phyloP scores from a whole-genome alignment of 306 rosid species.

The Heteromeles arbutifolia region DNA sequence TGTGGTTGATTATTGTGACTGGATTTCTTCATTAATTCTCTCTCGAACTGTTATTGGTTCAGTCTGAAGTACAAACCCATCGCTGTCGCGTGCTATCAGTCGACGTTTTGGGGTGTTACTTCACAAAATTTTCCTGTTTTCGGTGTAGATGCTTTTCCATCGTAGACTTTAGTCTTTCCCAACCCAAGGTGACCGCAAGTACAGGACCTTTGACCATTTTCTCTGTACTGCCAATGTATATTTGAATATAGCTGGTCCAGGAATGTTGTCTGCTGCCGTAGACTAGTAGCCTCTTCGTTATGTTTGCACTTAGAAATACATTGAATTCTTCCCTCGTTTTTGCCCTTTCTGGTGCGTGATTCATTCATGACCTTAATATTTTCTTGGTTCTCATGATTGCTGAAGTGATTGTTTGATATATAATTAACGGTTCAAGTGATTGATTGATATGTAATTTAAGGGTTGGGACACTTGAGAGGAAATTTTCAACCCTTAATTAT shows the following conservation, averaged over 20 bases:
- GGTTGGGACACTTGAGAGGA: not conserved
- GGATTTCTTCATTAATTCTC: not conserved
- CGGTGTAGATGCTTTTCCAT: not conserved
- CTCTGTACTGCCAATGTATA: not conserved
- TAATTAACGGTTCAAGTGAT: not conserved
- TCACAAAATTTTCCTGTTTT: too few species aligned
- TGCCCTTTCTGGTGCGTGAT: not conserved
- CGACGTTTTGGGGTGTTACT: not conserved
- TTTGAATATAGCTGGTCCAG: not conserved
- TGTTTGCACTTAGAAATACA: not conserved
- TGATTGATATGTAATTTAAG: not conserved
- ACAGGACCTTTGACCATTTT: not conserved
- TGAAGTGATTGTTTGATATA: not conserved
- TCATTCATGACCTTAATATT: not conserved
- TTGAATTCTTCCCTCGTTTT: not conserved
- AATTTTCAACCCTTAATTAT: not conserved
- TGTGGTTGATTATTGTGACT: not conserved
- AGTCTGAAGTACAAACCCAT: too few species aligned
- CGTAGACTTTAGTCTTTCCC: not conserved
- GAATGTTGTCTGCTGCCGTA: not conserved
- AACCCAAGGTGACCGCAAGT: not conserved
- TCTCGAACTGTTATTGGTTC: not conserved
- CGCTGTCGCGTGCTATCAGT: not conserved
- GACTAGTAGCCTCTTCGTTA: not conserved
- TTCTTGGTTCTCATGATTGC: not conserved